Percentiles rank a stretch among this genome's conserved stretches.
phyloP scores from a whole-genome alignment of 768 basidiomycete genomes.

The Termitomyces sp. region DNA sequence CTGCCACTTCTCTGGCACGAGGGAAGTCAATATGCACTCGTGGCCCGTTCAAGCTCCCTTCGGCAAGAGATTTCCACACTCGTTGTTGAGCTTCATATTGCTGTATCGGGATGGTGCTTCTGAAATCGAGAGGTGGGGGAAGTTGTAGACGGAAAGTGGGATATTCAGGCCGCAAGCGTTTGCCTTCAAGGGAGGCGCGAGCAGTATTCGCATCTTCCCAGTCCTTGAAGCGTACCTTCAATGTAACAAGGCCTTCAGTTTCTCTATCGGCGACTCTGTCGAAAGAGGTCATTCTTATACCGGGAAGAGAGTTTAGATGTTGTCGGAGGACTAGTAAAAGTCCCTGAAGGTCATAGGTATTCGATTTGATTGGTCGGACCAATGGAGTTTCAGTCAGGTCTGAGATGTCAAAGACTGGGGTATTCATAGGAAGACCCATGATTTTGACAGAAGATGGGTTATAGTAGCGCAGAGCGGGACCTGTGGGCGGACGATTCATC shows the following conservation, averaged over 20 bases:
- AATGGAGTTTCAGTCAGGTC: slow-evolving; percentile 25
- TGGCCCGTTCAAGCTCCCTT: slow-evolving; percentile 30
- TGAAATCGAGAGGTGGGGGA: slow-evolving; percentile 49
- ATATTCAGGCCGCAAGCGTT: slow-evolving; percentile 24
- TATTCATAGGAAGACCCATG: slow-evolving; percentile 31
- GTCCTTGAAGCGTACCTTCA: slow-evolving; percentile 43
- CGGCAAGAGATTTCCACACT: slow-evolving; percentile 44
- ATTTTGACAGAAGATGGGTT: slow-evolving; percentile 38
- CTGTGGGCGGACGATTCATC: slow-evolving; percentile 37
- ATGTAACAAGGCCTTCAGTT: slow-evolving; percentile 28
- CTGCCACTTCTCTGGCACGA: slow-evolving; percentile 20
- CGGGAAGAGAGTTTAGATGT: slow-evolving; percentile 18
- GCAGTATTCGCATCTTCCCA: slow-evolving; percentile 46
- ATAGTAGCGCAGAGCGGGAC: slow-evolving; percentile 21
- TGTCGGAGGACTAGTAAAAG: slow-evolving; percentile 19
- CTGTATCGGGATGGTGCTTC: slow-evolving; percentile 39
- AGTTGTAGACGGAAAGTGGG: slow-evolving; percentile 36
- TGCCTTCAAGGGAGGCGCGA: slow-evolving; percentile 30
- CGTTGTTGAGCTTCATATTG: slow-evolving; percentile 50
- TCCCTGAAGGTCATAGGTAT: slow-evolving; percentile 14
- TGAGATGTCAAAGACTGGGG: slow-evolving; percentile 21
- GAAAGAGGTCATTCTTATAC: slow-evolving; percentile 20
- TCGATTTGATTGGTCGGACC: slow-evolving; percentile 20
- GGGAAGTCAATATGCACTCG: slow-evolving; percentile 25
- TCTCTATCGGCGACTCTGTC: slow-evolving; percentile 19